phyloP scores from a whole-genome alignment of 2,329 filamentous ascomycete genomes.

The Cladosporium austrohemisphaericum region DNA sequence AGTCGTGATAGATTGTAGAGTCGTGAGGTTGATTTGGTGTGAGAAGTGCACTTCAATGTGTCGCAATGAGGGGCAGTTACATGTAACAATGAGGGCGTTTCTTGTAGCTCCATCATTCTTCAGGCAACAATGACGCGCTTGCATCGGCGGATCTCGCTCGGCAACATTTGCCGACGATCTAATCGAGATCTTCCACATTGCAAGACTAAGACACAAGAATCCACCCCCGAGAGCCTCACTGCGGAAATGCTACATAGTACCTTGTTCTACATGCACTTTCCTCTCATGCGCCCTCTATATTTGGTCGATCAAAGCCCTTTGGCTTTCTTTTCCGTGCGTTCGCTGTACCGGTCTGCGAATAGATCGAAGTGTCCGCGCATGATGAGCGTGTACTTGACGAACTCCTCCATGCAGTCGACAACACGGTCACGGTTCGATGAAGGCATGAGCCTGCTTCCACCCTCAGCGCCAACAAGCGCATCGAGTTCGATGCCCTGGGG shows the following conservation, averaged over 20 bases:
- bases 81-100: neutral
- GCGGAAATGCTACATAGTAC: no score
- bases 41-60: neutral
- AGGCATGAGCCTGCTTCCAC: constrained; percentile 24
- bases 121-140: constrained; percentile 9
- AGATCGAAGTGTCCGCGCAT: constrained; percentile 60
- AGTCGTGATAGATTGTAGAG: neutral
- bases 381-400: constrained; percentile 64
- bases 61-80: neutral
- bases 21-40: neutral
- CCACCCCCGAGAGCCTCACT: no score
- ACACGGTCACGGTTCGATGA: constrained; percentile 27
- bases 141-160: constrained; percentile 2
- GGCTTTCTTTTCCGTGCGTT: constrained; percentile 37
- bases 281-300: no score
- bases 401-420: constrained; percentile 57
- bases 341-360: constrained; percentile 61
- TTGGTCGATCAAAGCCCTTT: no score
- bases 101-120: neutral
- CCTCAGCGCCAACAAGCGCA: constrained; percentile 19
- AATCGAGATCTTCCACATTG: no score
- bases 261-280: no score
- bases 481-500: constrained; percentile 12
- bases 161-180: constrained; percentile 9
- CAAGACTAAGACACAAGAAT: no score